These are phyloP conservation scores for Euryodendron excelsum DNA, from an alignment of 148 eudicot genomes.

Conservation along the genomic window DNA sequence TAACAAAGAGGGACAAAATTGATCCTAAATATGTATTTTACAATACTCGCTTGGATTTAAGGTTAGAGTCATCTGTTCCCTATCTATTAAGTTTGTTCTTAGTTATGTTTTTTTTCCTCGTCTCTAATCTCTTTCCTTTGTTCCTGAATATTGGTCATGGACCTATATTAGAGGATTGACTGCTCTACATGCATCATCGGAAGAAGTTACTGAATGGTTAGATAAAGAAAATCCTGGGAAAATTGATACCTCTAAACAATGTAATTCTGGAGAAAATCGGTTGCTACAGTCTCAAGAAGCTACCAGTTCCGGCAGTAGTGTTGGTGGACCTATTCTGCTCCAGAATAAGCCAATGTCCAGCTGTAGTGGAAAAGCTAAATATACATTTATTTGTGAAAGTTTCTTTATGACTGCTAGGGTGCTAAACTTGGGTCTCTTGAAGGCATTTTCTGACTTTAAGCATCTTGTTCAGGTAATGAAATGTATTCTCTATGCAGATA, in stretches of 20 bases:
- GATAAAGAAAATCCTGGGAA: slow-evolving; percentile 36
- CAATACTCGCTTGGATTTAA: slow-evolving; percentile 71
- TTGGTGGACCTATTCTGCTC: slow-evolving; percentile 30
- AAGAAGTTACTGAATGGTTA: slow-evolving; percentile 76
- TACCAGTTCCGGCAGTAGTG: slow-evolving; percentile 52
- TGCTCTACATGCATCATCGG: slow-evolving; percentile 95
- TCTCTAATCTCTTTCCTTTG: not conserved
- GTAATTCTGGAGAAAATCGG: slow-evolving; percentile 42
- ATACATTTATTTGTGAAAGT: slow-evolving; percentile 88
- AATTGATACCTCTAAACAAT: slow-evolving; percentile 26
- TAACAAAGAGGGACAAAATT: slow-evolving; percentile 77
- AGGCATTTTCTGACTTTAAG: slow-evolving; percentile 94
- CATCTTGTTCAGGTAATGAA: slow-evolving; percentile 86
- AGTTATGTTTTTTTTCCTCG: not conserved
- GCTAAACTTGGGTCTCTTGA: slow-evolving; percentile 83
- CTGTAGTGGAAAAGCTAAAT: slow-evolving; percentile 48
- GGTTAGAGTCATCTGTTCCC: slow-evolving; percentile 38
- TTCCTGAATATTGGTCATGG: slow-evolving; percentile 9
- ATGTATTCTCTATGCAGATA: not conserved
- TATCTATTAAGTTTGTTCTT: not conserved
- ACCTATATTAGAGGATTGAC: slow-evolving; percentile 62
- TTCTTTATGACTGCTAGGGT: slow-evolving; percentile 99
- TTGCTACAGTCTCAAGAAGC: slow-evolving; percentile 61
- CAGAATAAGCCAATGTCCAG: slow-evolving; percentile 39
- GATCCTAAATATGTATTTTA: slow-evolving; percentile 75